Evolutionary conservation across 2,329 filamentous ascomycete genomes (phyloP), one percentile per base, ranked within the genome.

Genomic region (Aspergillus fischeri): DNA sequence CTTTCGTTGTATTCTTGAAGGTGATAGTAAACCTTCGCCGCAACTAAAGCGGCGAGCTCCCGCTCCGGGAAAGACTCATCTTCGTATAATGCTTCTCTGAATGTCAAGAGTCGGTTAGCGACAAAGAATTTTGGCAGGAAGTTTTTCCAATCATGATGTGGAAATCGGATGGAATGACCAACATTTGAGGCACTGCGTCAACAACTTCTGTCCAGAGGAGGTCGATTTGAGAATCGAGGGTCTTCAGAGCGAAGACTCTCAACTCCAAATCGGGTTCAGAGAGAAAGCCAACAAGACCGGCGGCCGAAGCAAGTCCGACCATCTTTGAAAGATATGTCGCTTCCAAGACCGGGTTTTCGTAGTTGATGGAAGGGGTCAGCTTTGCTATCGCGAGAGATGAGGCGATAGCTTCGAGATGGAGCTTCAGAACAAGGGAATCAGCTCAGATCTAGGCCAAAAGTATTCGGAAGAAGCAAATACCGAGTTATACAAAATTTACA

Each of bases 1-100:
- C 93, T 97, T 80, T 99, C 94, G 73, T 97, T 94, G 81, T 99
- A 99, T 75, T 94, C 94, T 78, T 97, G 92, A 53, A 99, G 86
- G 73, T 99, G 94, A 73, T 97, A 99, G 80, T 97, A 99, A 65
- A 97, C 92, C 83, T 99, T 99, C 67, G 94, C 90, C 47, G 96
- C 89, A 54, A 99, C 92, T 51, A 99, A 83, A 54, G 94, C 94
- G 55, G 94, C 94, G 56, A 99, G 87, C 74, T 94, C 90, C 70
- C 93, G 91, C 75, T 99, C 90, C 51, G 92, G 90, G 71, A 99
- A 99, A 59, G 85, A 84, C 69, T 96, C 91, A 78, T 99, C 93
- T 83, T 99, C 94, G 77, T 96, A 99, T 52, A 99, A 86, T 55
- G 91, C 91, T 84, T 99, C 94, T 79, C 93, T 97, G 72, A 60